These are phyloP conservation scores for Trichoderma parareesei DNA, from an alignment of 495 filamentous ascomycete species.

Conservation along the genomic window DNA sequence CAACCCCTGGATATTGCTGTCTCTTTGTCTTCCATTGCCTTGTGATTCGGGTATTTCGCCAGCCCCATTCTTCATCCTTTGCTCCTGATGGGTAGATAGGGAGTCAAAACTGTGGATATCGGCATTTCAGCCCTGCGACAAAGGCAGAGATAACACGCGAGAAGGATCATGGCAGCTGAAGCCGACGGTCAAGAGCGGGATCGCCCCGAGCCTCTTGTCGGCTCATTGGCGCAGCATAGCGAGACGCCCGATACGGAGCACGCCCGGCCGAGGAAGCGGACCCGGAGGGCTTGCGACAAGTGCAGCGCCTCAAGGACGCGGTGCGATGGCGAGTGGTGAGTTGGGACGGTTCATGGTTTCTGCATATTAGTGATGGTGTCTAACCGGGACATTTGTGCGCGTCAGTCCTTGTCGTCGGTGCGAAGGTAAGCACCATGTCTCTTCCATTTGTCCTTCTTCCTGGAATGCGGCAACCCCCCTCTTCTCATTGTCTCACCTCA, in stretches of 20 bases:
- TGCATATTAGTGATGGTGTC: background rate
- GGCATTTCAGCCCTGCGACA: background rate
- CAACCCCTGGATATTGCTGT: background rate
- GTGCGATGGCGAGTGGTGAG: conserved; percentile 14
- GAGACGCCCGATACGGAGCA: background rate
- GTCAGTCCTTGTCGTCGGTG: conserved; percentile 11
- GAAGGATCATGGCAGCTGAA: background rate
- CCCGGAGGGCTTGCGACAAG: conserved; percentile 15
- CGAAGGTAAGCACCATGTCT: conserved; percentile 10
- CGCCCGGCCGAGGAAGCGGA: conserved; percentile 12
- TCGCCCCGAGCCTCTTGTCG: conserved; percentile 4
- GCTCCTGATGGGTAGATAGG: background rate
- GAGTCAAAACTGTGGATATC: background rate
- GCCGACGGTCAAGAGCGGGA: conserved; percentile 5
- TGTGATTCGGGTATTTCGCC: background rate
- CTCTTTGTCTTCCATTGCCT: background rate
- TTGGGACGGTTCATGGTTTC: background rate
- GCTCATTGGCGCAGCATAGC: background rate
- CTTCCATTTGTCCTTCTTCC: background rate
- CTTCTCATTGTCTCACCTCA: background rate
- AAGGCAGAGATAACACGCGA: background rate
- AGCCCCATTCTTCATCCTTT: background rate
- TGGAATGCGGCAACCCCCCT: background rate
- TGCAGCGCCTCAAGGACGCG: conserved; percentile 13
- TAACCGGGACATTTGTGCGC: background rate